A percentile compares a stretch with the other conserved stretches of the same genome.
Conservation (phyloP, 345 rosid species). For the Physaria fendleri region DNA sequence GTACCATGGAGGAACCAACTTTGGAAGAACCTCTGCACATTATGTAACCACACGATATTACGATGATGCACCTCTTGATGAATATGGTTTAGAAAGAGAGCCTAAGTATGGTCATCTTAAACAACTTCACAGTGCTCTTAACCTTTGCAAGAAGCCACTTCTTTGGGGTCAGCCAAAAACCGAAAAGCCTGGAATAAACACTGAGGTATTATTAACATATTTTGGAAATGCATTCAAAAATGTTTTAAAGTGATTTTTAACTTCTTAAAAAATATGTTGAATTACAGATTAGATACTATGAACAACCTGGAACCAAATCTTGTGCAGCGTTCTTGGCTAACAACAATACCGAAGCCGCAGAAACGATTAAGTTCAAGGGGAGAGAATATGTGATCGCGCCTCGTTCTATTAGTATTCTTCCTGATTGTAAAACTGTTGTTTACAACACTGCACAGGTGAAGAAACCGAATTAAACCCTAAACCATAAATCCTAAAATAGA, state of each 20-base stretch:
- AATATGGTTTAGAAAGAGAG: slow-evolving; percentile 59
- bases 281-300: slow-evolving; percentile 47
- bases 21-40: slow-evolving; percentile 62
- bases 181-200: slow-evolving; percentile 25
- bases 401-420: slow-evolving; percentile 71
- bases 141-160: slow-evolving; percentile 53
- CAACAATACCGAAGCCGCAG: slow-evolving; percentile 36
- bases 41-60: slow-evolving; percentile 80
- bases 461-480: not conserved
- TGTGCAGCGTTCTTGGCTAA: slow-evolving; percentile 84
- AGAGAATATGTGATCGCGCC: slow-evolving; percentile 41
- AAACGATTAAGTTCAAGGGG: slow-evolving; percentile 45
- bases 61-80: slow-evolving; percentile 91
- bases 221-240: too few species aligned
- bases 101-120: slow-evolving; percentile 80
- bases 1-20: slow-evolving; percentile 91
- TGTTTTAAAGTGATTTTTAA: too few species aligned
- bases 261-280: too few species aligned
- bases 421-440: slow-evolving; percentile 74
- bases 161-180: slow-evolving; percentile 45
- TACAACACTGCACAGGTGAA: slow-evolving; percentile 40
- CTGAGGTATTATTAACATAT: slow-evolving; percentile 45
- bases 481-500: not conserved
- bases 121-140: slow-evolving; percentile 66
- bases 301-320: slow-evolving; percentile 37